phyloP scores from a whole-genome alignment of 2,329 filamentous ascomycete genomes.

The Mariannaea elegans region DNA sequence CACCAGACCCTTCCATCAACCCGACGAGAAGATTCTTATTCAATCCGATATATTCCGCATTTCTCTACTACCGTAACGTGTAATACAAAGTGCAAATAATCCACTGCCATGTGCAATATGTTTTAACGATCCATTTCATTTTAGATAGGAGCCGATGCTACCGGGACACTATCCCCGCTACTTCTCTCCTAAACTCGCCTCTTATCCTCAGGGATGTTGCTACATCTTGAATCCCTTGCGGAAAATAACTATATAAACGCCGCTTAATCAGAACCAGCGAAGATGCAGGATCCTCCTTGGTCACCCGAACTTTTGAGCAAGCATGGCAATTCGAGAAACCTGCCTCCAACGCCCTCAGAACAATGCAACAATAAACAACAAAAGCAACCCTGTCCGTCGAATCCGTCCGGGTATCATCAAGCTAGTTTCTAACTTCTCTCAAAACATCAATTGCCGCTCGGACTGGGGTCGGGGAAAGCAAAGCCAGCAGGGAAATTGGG shows the following conservation, averaged over 20 bases:
- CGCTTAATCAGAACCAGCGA: not conserved
- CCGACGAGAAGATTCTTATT: too few relatives aligned
- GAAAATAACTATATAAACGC: not conserved
- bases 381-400: constrained; percentile 6
- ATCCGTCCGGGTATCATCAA: constrained; percentile 21
- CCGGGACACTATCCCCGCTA: too few relatives aligned
- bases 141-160: too few relatives aligned
- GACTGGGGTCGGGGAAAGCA: constrained; percentile 48
- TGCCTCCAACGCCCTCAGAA: constrained; percentile 16
- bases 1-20: too few relatives aligned
- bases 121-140: too few relatives aligned
- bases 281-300: not conserved
- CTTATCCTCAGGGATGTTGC: not conserved
- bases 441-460: constrained; percentile 28
- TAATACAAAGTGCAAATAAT: too few relatives aligned
- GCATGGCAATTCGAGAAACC: constrained; percentile 10
- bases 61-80: too few relatives aligned
- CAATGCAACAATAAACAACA: not conserved
- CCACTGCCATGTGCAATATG: too few relatives aligned
- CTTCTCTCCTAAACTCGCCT: too few relatives aligned
- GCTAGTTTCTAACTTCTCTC: constrained; percentile 2
- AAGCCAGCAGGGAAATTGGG: constrained; percentile 53
- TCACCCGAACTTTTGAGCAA: constrained; percentile 10
- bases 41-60: too few relatives aligned
- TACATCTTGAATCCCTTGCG: not conserved